These are phyloP conservation scores for Cucumis hystrix DNA, from an alignment of 306 rosid genomes.

Conservation along the genomic window DNA sequence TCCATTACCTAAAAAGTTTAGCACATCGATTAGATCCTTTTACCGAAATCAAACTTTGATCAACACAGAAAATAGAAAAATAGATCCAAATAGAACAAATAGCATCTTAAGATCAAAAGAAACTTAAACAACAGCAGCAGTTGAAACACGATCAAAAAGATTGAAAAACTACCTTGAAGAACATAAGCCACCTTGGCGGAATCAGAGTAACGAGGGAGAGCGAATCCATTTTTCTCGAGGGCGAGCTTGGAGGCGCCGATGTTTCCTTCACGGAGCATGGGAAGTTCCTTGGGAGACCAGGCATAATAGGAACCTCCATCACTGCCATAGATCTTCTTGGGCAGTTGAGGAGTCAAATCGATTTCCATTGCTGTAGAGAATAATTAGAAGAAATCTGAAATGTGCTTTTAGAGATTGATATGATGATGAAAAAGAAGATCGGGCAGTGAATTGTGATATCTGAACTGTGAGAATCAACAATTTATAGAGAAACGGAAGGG, in stretches of 20 bases:
- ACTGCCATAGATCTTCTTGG: not conserved
- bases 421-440: not conserved
- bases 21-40: not conserved
- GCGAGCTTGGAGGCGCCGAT: not conserved
- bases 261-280: not conserved
- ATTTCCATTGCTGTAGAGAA: not conserved
- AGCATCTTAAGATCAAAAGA: too few species aligned
- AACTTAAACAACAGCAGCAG: too few species aligned
- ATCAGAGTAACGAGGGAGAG: not conserved
- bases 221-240: not conserved
- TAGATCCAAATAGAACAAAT: not conserved
- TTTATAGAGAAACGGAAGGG: not conserved
- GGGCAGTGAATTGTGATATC: not conserved
- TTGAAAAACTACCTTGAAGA: not conserved
- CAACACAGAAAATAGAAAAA: too few species aligned
- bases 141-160: too few species aligned
- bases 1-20: constrained; percentile 31
- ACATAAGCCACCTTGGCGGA: constrained; percentile 2
- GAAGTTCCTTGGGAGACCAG: not conserved
- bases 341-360: not conserved
- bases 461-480: not conserved
- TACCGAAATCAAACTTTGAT: too few species aligned
- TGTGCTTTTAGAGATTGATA: not conserved
- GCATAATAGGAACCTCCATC: not conserved
- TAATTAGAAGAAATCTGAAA: not conserved